Percentiles rank a stretch among this genome's conserved stretches.
Evolutionary conservation across 495 filamentous ascomycete species (phyloP).

Genomic region (Patellaria atrata): DNA sequence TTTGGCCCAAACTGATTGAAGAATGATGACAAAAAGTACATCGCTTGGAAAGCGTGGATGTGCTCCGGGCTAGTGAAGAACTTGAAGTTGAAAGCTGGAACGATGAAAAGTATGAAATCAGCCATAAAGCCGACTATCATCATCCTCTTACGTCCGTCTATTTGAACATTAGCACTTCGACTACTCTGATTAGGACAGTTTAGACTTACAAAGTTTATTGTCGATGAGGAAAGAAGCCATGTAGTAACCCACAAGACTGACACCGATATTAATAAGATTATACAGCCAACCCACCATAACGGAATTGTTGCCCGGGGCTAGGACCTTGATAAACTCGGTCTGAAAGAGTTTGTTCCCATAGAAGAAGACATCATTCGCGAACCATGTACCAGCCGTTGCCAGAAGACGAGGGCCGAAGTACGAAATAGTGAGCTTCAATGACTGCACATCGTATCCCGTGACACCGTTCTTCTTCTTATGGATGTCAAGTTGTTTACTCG

Average conservation of each 20-base stretch:
- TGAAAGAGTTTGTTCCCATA: conserved; percentile 98
- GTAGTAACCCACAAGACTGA: conserved; percentile 77
- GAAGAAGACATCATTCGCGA: conserved; percentile 89
- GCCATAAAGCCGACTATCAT: conserved; percentile 77
- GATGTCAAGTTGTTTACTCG: conserved; percentile 53
- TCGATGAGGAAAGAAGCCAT: conserved; percentile 66
- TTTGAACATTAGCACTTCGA: not conserved
- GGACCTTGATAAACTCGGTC: conserved; percentile 64
- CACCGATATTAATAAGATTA: conserved; percentile 73
- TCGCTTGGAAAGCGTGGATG: conserved; percentile 72
- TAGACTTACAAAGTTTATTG: conserved; percentile 52
- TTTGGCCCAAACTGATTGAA: conserved; percentile 97
- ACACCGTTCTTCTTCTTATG: conserved; percentile 75
- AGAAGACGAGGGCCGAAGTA: conserved; percentile 72
- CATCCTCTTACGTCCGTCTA: conserved; percentile 75
- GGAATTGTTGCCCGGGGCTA: conserved; percentile 44
- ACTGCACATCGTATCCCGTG: conserved; percentile 76
- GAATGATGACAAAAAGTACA: conserved; percentile 86
- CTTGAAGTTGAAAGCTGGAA: conserved; percentile 70
- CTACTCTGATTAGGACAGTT: not conserved
- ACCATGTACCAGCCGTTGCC: conserved; percentile 78
- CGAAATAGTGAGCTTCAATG: conserved; percentile 55
- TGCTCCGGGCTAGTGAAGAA: conserved; percentile 53
- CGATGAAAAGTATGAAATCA: conserved; percentile 73
- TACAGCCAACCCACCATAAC: conserved; percentile 80